Conservation (phyloP, 805 yeast species). For the Yamadazyma kitorensis region DNA sequence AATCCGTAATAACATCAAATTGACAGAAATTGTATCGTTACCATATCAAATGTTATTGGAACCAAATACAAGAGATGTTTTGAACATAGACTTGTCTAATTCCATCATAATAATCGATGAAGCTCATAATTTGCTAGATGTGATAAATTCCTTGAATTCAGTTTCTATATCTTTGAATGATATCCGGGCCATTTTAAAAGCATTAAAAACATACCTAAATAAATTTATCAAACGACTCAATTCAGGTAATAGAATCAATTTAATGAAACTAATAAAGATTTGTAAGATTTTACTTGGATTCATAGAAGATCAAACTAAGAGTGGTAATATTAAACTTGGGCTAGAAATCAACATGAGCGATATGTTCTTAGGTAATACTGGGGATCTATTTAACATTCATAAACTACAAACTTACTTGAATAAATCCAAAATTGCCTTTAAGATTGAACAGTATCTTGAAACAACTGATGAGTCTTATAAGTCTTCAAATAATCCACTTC, state of each 20-base stretch:
- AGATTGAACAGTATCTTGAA: constrained; percentile 70
- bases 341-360: constrained; percentile 47
- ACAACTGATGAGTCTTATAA: constrained; percentile 11
- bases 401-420: constrained; percentile 62
- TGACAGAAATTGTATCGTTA: constrained; percentile 73
- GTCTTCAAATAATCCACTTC: constrained; percentile 47
- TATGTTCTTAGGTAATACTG: constrained; percentile 57
- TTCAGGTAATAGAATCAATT: constrained; percentile 66
- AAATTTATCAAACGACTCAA: constrained; percentile 66
- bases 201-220: constrained; percentile 52
- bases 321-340: constrained; percentile 47
- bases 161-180: constrained; percentile 52
- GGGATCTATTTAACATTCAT: constrained; percentile 69
- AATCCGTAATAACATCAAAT: constrained; percentile 50
- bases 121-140: constrained; percentile 85
- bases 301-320: constrained; percentile 28
- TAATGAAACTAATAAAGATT: constrained; percentile 60
- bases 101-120: constrained; percentile 83
- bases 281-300: constrained; percentile 51
- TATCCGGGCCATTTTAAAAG: constrained; percentile 41
- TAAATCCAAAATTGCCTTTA: constrained; percentile 75
- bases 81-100: constrained; percentile 57
- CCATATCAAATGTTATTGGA: constrained; percentile 82
- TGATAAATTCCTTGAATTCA: constrained; percentile 69
- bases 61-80: constrained; percentile 52